Conservation (phyloP, 257 asterid genomes). For the Voacanga thouarsii region DNA sequence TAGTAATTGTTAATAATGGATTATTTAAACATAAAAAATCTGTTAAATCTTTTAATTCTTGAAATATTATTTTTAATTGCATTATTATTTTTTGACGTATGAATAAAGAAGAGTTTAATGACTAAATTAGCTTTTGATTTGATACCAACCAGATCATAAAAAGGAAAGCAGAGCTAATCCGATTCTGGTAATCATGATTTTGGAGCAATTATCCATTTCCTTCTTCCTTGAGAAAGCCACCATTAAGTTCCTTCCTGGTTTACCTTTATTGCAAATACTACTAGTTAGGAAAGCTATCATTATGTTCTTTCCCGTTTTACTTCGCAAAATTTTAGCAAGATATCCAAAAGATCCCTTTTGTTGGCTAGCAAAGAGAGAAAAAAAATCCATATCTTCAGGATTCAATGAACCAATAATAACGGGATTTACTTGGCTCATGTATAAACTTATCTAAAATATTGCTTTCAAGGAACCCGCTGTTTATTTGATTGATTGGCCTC, state of each 20-base stretch:
- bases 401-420: background rate
- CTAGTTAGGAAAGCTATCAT: background rate
- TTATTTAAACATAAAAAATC: too few species aligned
- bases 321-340: background rate
- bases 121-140: too few species aligned
- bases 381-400: background rate
- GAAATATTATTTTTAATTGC: too few species aligned
- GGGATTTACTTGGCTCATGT: background rate
- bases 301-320: background rate
- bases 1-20: too few species aligned
- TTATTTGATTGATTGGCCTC: background rate
- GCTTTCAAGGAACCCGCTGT: background rate
- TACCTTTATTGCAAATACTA: background rate
- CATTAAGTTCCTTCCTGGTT: background rate
- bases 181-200: background rate
- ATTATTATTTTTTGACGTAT: too few species aligned
- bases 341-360: background rate
- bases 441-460: background rate
- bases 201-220: background rate
- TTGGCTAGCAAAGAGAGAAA: background rate
- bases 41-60: too few species aligned
- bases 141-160: too few species aligned
- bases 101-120: too few species aligned
- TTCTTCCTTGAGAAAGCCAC: background rate
- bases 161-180: background rate